These are phyloP conservation scores for Solanum verrucosum DNA, from an alignment of 257 asterid species.

Conservation along the genomic window DNA sequence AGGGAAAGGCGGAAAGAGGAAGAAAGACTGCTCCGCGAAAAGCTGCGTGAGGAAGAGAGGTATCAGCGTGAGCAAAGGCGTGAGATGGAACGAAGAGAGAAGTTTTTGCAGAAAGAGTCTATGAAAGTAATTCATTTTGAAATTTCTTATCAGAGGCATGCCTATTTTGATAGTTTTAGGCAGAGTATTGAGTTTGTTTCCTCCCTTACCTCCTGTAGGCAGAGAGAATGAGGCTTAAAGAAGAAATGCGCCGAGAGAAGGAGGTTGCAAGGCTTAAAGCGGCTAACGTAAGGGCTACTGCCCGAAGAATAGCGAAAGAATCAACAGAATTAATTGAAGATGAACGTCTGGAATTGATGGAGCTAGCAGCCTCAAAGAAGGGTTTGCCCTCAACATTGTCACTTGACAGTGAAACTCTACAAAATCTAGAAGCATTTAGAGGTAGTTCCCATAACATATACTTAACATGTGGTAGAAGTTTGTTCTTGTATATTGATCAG, in stretches of 20 bases:
- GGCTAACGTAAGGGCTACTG: slow-evolving; percentile 74
- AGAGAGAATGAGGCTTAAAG: slow-evolving; percentile 72
- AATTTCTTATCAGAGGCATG: background rate
- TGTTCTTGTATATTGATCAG: background rate
- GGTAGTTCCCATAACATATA: slow-evolving; percentile 25
- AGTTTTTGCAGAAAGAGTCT: slow-evolving; percentile 64
- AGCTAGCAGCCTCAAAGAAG: slow-evolving; percentile 54
- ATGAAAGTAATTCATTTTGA: slow-evolving; percentile 37
- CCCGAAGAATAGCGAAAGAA: slow-evolving; percentile 82
- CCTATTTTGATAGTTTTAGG: background rate
- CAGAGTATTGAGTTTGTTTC: background rate
- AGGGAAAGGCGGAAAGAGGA: slow-evolving; percentile 85
- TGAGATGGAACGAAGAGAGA: slow-evolving; percentile 86
- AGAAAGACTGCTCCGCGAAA: slow-evolving; percentile 79
- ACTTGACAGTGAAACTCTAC: slow-evolving; percentile 57
- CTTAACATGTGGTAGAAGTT: background rate
- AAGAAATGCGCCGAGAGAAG: slow-evolving; percentile 74
- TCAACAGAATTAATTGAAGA: slow-evolving; percentile 70
- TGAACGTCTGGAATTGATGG: slow-evolving; percentile 78
- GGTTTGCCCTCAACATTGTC: slow-evolving; percentile 57
- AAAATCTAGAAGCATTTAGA: slow-evolving; percentile 43
- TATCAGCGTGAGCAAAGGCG: slow-evolving; percentile 76
- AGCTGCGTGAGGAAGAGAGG: slow-evolving; percentile 77
- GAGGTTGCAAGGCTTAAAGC: slow-evolving; percentile 88
- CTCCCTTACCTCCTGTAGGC: slow-evolving; percentile 36